Evolutionary conservation across 495 filamentous ascomycete species (phyloP), one percentile per base, ranked within the genome.

Genomic region (Penicillium argentinense): DNA sequence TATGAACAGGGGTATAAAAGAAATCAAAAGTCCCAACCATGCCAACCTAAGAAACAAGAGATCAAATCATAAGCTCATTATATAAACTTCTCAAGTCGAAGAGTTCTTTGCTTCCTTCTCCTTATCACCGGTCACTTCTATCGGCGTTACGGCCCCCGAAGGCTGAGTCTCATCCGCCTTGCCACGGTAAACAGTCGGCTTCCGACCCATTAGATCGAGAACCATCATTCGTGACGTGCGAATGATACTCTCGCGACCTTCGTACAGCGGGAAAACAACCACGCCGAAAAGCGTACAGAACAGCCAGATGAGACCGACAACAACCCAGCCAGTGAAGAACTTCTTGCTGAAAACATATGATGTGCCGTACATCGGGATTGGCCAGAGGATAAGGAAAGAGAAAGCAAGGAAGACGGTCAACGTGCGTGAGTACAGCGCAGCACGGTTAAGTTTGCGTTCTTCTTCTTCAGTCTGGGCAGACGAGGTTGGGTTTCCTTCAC

Each of bases 251-350:
- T 77, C 61, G 9, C 91, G 68, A 0, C 91, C 89, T 57, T 96
- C 89, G 62, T 78, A 95, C 3, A 96, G 61, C 18, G 91, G 91
- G 67, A 88, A 96, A 3, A 96, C 21, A 0, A 88, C 88, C 4
- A 96, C 90, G 13, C 79, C 83, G 49, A 83, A 73, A 6, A 83
- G 68, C 0, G 83, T 87, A 58, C 75, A 81, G 61, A 96, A 95
- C 53, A 96, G 76, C 91, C 91, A 96, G 21, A 91, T 64, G 37
- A 96, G 87, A 1, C 89, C 91, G 3, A 96, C 86, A 11, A 78
- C 72, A 13, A 95, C 82, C 91, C 91, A 96, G 25, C 91, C 91
- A 2, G 89, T 91, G 70, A 96, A 96, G 74, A 96, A 96, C 34
- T 78, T 77, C 72, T 89, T 91, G 63, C 81, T 87, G 72, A 96